Base-by-base conservation (phyloP, 2,329 filamentous ascomycete species). In the Aschersonia sp. region DNA sequence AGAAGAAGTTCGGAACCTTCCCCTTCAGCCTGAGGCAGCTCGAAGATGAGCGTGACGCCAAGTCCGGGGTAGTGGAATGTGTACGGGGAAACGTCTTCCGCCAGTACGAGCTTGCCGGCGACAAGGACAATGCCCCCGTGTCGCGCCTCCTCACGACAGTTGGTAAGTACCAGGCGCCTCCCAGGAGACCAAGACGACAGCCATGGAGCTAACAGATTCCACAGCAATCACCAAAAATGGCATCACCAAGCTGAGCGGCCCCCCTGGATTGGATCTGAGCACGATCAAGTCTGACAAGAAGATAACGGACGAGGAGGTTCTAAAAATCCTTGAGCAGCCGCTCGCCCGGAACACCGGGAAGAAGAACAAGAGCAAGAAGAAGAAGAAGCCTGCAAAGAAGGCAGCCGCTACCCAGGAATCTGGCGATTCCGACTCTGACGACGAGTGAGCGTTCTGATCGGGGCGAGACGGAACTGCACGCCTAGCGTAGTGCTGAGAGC, bases 191-290 rank as follows among this genome's bases (percentile, higher is more conserved):
- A 37, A 37, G 32, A 37, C 9, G n/a, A 29, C 40, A 42, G 35
- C 9, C 14, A n/a, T 29, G 22, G 40, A 42, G 40, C 9, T 37
- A 30, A 45, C 37, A 14, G 12, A 11, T 11, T 39, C 40, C 30
- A 45, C 55, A 95, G 92, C 87, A 51, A 88, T 98, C 66, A 95
- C 88, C 60, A 98, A 98, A 80, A 95, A 97, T 65, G 92, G 92
- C 56, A 73, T 98, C 59, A 87, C 84, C 61, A 87, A 86, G 70
- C 72, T 98, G 49, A 82, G 87, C 58, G 82, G 77, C 30, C 83
- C 92, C 35, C 80, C 85, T 52, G 65, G 81, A 29, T 74, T 84
- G 53, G 87, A 97, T 62, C 65, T 92, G 52, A 77, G 75, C 62
- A 88, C 89, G 72, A 79, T 83, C 74, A 84, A 95, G 77, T 83